Conservation (phyloP, 345 rosid genomes). For the Populus deltoides region DNA sequence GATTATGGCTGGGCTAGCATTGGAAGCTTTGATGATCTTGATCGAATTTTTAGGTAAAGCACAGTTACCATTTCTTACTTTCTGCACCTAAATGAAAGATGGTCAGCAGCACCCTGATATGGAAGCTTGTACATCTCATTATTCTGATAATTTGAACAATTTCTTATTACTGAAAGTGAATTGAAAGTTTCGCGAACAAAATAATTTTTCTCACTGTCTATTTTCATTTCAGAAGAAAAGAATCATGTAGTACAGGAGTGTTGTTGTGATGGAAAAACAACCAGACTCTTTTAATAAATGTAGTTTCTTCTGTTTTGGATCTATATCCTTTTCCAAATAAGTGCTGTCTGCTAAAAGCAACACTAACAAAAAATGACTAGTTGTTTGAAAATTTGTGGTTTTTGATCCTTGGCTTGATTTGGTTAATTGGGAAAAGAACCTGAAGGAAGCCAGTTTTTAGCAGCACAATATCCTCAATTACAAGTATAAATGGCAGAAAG, state of each 20-base stretch:
- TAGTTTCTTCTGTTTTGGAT: not conserved
- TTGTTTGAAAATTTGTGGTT: not conserved
- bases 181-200: not conserved
- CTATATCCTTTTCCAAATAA: not conserved
- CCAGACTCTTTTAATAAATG: not conserved
- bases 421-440: not conserved
- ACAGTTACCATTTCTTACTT: slow-evolving; percentile 9
- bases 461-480: not conserved
- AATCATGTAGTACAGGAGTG: not conserved
- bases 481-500: not conserved
- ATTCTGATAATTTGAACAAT: too few relatives aligned
- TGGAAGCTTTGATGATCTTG: slow-evolving; percentile 96
- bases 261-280: not conserved
- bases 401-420: not conserved
- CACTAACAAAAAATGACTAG: not conserved
- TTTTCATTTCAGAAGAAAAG: not conserved
- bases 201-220: not conserved
- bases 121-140: not conserved
- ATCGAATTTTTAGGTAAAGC: slow-evolving; percentile 85
- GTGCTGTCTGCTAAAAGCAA: not conserved
- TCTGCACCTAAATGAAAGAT: slow-evolving; percentile 6
- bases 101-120: not conserved
- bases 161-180: too few relatives aligned
- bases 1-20: slow-evolving; percentile 89
- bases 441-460: not conserved